These are phyloP conservation scores for Thermochaetoides dissita DNA, from an alignment of 2,329 filamentous ascomycete species.

Conservation along the genomic window DNA sequence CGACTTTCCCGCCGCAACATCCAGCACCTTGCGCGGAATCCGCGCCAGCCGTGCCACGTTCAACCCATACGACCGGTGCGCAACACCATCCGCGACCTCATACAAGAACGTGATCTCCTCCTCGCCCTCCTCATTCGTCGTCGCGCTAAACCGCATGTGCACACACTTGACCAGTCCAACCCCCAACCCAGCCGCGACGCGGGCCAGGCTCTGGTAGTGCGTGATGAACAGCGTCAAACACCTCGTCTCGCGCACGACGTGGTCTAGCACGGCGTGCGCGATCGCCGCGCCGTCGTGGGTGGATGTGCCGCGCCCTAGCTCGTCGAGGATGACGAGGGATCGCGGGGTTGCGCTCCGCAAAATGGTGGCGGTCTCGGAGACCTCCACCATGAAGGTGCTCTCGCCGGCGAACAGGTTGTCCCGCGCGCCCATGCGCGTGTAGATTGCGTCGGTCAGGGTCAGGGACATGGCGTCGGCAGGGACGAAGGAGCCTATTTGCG, in stretches of 20 bases:
- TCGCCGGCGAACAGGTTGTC: slow-evolving; percentile 95
- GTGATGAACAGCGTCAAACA: slow-evolving; percentile 92
- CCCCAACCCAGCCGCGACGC: slow-evolving; percentile 54
- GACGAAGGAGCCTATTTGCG: slow-evolving; percentile 88
- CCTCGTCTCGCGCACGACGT: slow-evolving; percentile 59
- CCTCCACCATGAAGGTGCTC: slow-evolving; percentile 95
- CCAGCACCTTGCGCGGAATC: slow-evolving; percentile 62
- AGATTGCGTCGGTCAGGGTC: slow-evolving; percentile 78
- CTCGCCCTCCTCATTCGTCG: slow-evolving; percentile 28
- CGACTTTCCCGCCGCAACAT: slow-evolving; percentile 68
- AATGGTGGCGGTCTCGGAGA: slow-evolving; percentile 83
- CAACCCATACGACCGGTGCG: slow-evolving; percentile 84
- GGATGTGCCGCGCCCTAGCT: slow-evolving; percentile 82
- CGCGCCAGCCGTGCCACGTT: slow-evolving; percentile 83
- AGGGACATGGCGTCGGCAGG: slow-evolving; percentile 62
- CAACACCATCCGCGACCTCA: slow-evolving; percentile 78
- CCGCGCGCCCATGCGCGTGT: slow-evolving; percentile 89
- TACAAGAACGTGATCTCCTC: slow-evolving; percentile 90
- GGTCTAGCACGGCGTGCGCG: slow-evolving; percentile 76
- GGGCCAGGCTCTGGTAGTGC: slow-evolving; percentile 78
- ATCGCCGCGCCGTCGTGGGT: slow-evolving; percentile 96
- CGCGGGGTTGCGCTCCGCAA: slow-evolving; percentile 76
- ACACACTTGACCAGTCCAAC: slow-evolving; percentile 61
- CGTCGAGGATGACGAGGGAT: slow-evolving; percentile 81
- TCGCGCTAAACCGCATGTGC: slow-evolving; percentile 73